Evolutionary conservation across 2,329 filamentous ascomycete genomes (phyloP).

Genomic region (Fusarium napiforme): DNA sequence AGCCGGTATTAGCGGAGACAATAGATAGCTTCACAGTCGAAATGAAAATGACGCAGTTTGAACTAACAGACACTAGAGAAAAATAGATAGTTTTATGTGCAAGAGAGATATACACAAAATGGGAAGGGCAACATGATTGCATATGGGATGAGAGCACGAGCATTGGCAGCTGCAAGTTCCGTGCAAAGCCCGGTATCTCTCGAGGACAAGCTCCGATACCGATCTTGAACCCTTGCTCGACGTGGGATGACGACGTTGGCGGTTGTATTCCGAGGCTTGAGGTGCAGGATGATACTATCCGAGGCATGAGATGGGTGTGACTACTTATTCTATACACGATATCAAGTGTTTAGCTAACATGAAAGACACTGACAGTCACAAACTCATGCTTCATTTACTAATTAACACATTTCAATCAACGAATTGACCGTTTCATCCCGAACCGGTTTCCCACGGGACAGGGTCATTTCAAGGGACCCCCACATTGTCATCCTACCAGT

Average conservation of each 20-base stretch:
- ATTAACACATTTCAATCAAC: not conserved
- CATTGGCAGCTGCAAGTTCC: slow-evolving; percentile 13
- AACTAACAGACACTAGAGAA: slow-evolving; percentile 37
- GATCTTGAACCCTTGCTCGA: slow-evolving; percentile 31
- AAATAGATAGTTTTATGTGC: not conserved
- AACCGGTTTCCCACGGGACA: slow-evolving; percentile 40
- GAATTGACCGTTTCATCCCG: slow-evolving; percentile 40
- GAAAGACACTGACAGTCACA: not conserved
- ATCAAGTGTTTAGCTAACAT: not conserved
- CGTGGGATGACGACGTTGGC: slow-evolving; percentile 34
- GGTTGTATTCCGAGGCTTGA: slow-evolving; percentile 13
- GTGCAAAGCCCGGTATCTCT: slow-evolving; percentile 25
- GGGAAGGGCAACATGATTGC: not conserved
- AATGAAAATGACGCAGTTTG: slow-evolving; percentile 45
- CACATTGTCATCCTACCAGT: slow-evolving; percentile 21
- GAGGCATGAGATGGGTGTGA: slow-evolving; percentile 4
- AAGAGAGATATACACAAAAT: not conserved
- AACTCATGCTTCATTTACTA: not conserved
- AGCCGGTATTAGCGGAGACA: slow-evolving; percentile 33
- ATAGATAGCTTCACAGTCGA: slow-evolving; percentile 13
- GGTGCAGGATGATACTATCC: slow-evolving; percentile 4
- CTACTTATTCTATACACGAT: not conserved
- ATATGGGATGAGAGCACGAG: slow-evolving; percentile 13
- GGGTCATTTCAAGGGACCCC: slow-evolving; percentile 33
- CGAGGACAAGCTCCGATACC: slow-evolving; percentile 27